Evolutionary conservation across 2,329 filamentous ascomycete genomes (phyloP), one percentile per base, ranked within the genome.

Genomic region (Corniculantispora saksenae): DNA sequence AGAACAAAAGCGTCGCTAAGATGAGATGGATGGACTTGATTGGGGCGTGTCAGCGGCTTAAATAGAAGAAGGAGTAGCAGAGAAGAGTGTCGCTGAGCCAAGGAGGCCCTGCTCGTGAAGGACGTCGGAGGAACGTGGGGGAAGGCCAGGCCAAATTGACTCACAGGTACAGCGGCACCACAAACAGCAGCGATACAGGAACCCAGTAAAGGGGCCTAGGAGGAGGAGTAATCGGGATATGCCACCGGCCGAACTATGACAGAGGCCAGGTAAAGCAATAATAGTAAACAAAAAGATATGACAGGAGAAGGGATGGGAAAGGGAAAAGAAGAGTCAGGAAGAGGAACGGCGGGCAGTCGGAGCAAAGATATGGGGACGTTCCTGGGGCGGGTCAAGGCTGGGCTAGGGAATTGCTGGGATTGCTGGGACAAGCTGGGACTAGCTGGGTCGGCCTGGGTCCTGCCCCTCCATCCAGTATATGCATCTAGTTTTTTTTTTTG

Each of bases 181-280:
- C 35, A 35, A 47, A 47, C 40, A 50, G 27, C 15, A 51, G 61
- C 17, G 7, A 15, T 23, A 23, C 29, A 57, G 61, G 54, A 57
- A 63, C 61, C 61, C 61, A 63, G 54, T 63, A 12, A 63, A 63
- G 61, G 61, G 61, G 61, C 61, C 61, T 57, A 35, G 32, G 17
- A 23, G 35, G 10, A 17, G 15, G 29, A 25, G 6, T 29, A n/a
- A 27, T 21, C 23, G n/a, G n/a, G 27, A 43, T 57, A 47, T 56
- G 43, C 40, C 23, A 27, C 51, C 40, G 1, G 29, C 40, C 10
- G 4, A 23, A 35, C 25, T 15, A 38, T 32, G 40, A 47, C 1
- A 21, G 15, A 12, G 23, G 61, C 23, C 27, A 47, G 61, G 32
- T 38, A n/a, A 51, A 43, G 53, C 29, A 51, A 50, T 17, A 21